These are phyloP conservation scores for Fraxinus paxiana DNA, from an alignment of 305 asterid genomes.

Conservation along the genomic window DNA sequence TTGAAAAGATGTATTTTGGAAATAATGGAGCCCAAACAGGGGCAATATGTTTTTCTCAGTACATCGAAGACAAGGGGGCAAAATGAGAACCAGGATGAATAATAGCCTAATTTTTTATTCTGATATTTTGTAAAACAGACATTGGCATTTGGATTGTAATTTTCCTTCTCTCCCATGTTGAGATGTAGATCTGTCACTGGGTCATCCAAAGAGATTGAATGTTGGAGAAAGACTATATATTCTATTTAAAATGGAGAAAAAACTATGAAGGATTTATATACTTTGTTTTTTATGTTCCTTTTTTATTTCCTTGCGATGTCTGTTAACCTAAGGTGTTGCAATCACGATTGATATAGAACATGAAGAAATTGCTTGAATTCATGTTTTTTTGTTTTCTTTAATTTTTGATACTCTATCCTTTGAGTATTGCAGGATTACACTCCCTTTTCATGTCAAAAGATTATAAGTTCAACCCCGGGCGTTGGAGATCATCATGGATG, in stretches of 20 bases:
- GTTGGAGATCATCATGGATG: constrained; percentile 93
- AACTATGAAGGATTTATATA: neutral
- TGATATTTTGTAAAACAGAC: neutral
- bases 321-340: constrained; percentile 9
- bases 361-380: neutral
- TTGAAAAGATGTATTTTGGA: neutral
- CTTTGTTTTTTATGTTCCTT: constrained; percentile 10
- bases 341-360: neutral
- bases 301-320: neutral
- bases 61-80: neutral
- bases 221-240: neutral
- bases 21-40: neutral
- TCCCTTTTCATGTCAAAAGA: constrained; percentile 92
- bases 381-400: constrained; percentile 1
- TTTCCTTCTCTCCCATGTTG: neutral
- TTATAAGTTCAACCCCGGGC: constrained; percentile 74
- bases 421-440: constrained; percentile 75
- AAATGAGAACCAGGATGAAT: neutral
- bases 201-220: neutral
- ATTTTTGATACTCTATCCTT: constrained; percentile 4
- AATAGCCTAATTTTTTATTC: neutral
- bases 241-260: neutral
- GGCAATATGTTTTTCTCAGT: neutral
- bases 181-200: neutral
- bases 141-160: neutral